Percentiles rank a stretch among this genome's conserved stretches.
phyloP scores from a whole-genome alignment of 768 basidiomycete species.

The Pluteus cervinus region DNA sequence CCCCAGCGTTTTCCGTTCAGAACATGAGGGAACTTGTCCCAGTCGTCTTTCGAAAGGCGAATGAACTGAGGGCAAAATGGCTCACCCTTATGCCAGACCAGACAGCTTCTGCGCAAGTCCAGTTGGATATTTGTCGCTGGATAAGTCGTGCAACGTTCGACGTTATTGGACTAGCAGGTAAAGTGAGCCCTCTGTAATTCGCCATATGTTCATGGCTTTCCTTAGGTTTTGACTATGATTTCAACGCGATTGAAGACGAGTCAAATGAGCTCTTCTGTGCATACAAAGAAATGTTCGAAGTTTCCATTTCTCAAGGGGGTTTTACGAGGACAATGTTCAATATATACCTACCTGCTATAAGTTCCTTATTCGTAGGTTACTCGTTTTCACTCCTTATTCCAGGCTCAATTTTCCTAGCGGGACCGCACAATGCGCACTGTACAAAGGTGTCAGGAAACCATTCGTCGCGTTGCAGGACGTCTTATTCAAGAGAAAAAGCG shows the following conservation, averaged over 20 bases:
- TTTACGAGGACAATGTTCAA: constrained; percentile 39
- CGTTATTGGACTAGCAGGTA: constrained; percentile 86
- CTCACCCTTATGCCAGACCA: constrained; percentile 32
- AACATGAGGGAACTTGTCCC: constrained; percentile 69
- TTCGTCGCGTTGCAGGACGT: constrained; percentile 64
- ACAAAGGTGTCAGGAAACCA: constrained; percentile 51
- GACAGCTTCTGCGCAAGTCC: constrained; percentile 6
- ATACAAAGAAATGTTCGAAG: constrained; percentile 82
- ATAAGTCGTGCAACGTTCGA: constrained; percentile 83
- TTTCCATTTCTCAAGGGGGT: constrained; percentile 53
- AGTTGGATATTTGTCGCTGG: constrained; percentile 75
- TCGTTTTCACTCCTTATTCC: background rate
- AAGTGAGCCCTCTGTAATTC: constrained; percentile 7
- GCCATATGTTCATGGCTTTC: constrained; percentile 1
- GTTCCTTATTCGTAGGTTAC: constrained; percentile 48
- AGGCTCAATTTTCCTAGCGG: constrained; percentile 35
- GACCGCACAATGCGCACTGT: constrained; percentile 45
- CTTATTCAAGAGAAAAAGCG: constrained; percentile 77
- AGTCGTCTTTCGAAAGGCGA: constrained; percentile 64
- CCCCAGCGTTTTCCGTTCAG: constrained; percentile 76
- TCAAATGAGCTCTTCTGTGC: constrained; percentile 73
- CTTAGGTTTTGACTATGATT: constrained; percentile 79
- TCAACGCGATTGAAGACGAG: constrained; percentile 77
- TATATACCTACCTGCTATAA: constrained; percentile 54
- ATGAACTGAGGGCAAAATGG: constrained; percentile 59